A percentile compares a stretch with the other conserved stretches of the same genome.
Conservation (phyloP, 176 grass and related monocot genomes). For the Stipa capillata region DNA sequence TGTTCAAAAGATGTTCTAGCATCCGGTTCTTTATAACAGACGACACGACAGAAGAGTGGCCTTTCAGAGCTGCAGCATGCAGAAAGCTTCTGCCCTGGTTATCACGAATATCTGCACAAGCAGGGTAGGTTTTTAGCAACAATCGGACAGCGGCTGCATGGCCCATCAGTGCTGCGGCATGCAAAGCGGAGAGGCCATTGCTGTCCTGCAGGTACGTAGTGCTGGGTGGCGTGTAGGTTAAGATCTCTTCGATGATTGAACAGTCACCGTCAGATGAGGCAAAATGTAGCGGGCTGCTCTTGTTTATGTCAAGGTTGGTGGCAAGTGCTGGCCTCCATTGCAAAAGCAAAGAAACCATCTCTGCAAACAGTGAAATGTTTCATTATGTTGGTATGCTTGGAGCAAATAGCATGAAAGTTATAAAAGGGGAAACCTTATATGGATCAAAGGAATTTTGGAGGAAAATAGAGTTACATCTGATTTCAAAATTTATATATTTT, state of each 20-base stretch:
- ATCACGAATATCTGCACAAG: slow-evolving; percentile 24
- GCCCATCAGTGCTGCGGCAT: slow-evolving; percentile 21
- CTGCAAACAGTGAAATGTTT: not conserved
- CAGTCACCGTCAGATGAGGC: slow-evolving; percentile 29
- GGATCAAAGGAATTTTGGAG: not conserved
- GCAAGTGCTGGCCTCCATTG: slow-evolving; percentile 20
- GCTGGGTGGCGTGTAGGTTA: not conserved
- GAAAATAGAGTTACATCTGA: too few species aligned
- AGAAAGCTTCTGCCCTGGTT: slow-evolving; percentile 31
- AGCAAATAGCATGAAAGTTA: not conserved
- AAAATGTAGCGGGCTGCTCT: slow-evolving; percentile 26
- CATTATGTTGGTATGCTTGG: not conserved
- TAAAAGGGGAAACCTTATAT: not conserved
- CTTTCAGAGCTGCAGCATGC: slow-evolving; percentile 15
- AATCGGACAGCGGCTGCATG: not conserved
- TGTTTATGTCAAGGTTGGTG: not conserved
- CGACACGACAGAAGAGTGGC: not conserved
- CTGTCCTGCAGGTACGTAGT: slow-evolving; percentile 14
- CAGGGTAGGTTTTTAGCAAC: slow-evolving; percentile 9
- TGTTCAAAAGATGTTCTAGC: slow-evolving; percentile 20
- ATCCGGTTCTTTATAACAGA: not conserved
- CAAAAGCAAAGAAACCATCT: slow-evolving; percentile 31
- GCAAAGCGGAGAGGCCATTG: slow-evolving; percentile 21
- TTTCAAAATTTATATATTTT: too few species aligned
- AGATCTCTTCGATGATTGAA: not conserved